Base-by-base conservation (phyloP, 2,329 filamentous ascomycete species). In the Alternaria sp. region DNA sequence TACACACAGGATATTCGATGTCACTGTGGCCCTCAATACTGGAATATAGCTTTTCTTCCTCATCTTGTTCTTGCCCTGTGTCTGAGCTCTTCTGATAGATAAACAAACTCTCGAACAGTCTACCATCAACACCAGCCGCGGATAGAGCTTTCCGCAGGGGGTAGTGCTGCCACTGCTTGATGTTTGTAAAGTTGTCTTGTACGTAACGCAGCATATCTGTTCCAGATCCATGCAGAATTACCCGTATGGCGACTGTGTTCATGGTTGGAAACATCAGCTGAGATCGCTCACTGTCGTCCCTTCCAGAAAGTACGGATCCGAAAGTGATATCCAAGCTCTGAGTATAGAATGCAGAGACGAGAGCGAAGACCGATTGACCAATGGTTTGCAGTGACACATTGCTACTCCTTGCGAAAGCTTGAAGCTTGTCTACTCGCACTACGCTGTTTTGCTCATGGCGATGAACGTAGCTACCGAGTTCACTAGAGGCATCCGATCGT, bases 231-330 rank as follows among this genome's bases (percentile, higher is more conserved):
- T 95, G 91, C 3, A 97, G 75, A 3, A 94, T 83, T 1, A 86
- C 86, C 11, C 93, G 85, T 7, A 96, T 83, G 0, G 90, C 87
- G 0, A 97, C 88, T 0, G 94, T 97, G 72, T 96, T 97, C 91
- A 97, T 97, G 0, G 91, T 92, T 0, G 94, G 94, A 70, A 97
- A 97, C 72, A 94, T 83, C 12, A 94, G 78, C 26, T 86, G 77
- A 43, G 91, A 86, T 0, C 88, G 86, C 16, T 86, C 85, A 46
- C 91, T 89, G 9, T 87, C 88, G 57, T 95, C 92, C n/a, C 94
- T 86, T 16, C 94, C 94, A 0, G 93, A 93, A 12, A 97, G 82
- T 1, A 97, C 90, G 0, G 92, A 87, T 1, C 94, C 94, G 72
- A 95, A 97, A 0, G 88, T 85, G 4, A 96, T 86, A 65, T 97